A percentile compares a stretch with the other conserved stretches of the same genome.
phyloP scores from a whole-genome alignment of 2,329 filamentous ascomycete species.

The Talaromyces amestolkiae region DNA sequence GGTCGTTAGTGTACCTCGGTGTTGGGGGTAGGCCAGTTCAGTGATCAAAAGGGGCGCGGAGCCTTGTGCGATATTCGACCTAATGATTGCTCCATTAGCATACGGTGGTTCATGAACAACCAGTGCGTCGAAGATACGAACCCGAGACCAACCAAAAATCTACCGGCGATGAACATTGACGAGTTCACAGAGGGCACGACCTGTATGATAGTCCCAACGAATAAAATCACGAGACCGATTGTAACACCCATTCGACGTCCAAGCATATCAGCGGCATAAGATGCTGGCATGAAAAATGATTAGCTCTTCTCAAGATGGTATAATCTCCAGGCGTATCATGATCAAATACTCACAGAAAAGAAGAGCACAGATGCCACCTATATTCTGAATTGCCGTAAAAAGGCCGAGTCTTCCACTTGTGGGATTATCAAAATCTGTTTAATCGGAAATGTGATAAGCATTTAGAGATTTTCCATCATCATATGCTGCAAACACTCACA shows the following conservation, averaged over 20 bases:
- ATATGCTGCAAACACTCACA: not conserved
- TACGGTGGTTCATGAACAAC: not conserved
- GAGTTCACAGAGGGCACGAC: not conserved
- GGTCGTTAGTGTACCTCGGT: conserved; percentile 23
- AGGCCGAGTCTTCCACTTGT: not conserved
- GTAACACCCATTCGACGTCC: not conserved
- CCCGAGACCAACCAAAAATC: not conserved
- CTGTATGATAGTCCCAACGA: not conserved
- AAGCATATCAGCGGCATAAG: not conserved
- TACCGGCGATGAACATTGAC: not conserved
- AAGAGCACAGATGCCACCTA: not conserved
- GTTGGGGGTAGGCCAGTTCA: conserved; percentile 22
- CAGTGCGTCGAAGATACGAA: not conserved
- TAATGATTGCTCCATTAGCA: not conserved
- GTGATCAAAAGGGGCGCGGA: conserved; percentile 12
- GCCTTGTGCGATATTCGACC: not conserved
- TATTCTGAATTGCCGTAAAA: not conserved
- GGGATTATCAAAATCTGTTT: not conserved
- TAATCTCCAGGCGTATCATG: not conserved
- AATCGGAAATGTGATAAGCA: not conserved
- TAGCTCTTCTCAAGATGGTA: not conserved
- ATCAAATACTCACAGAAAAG: not conserved
- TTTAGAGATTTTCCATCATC: not conserved
- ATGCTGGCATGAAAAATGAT: not conserved
- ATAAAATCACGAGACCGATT: not conserved